A percentile compares a stretch with the other conserved stretches of the same genome.
These are phyloP conservation scores for Polyplosphaeria fusca DNA, from an alignment of 495 filamentous ascomycete species.

Conservation along the genomic window DNA sequence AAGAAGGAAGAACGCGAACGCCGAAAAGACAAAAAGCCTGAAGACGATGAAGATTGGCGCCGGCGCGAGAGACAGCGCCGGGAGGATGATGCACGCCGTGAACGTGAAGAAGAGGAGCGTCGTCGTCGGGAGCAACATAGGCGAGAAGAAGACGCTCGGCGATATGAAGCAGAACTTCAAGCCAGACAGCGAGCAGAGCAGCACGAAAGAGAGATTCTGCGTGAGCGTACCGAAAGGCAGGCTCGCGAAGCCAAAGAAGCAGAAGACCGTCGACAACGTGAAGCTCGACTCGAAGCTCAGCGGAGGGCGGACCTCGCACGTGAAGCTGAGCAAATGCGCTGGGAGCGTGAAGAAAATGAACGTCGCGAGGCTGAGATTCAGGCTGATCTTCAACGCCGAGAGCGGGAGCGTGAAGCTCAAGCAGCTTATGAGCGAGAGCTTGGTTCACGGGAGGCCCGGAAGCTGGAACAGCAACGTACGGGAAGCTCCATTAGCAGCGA, in stretches of 20 bases:
- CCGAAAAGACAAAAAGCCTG: constrained; percentile 21
- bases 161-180: constrained; percentile 21
- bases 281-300: constrained; percentile 21
- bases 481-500: constrained; percentile 25
- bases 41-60: constrained; percentile 17
- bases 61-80: constrained; percentile 30
- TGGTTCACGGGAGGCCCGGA: background rate
- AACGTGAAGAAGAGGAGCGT: constrained; percentile 23
- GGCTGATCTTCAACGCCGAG: constrained; percentile 14
- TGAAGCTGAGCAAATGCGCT: constrained; percentile 24
- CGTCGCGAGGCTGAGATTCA: constrained; percentile 19
- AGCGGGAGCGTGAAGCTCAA: constrained; percentile 16
- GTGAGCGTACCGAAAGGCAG: constrained; percentile 18
- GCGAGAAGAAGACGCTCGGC: constrained; percentile 22
- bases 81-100: constrained; percentile 18
- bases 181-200: constrained; percentile 15
- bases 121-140: constrained; percentile 21
- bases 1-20: constrained; percentile 26
- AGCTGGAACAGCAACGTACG: constrained; percentile 17
- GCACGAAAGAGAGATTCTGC: constrained; percentile 10
- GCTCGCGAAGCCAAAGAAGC: constrained; percentile 19
- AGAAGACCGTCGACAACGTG: constrained; percentile 12
- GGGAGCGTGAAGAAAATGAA: constrained; percentile 23
- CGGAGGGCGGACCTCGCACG: constrained; percentile 21
- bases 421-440: constrained; percentile 8